Conservation (phyloP, 2,329 filamentous ascomycete species). For the Alternaria incomplexa region DNA sequence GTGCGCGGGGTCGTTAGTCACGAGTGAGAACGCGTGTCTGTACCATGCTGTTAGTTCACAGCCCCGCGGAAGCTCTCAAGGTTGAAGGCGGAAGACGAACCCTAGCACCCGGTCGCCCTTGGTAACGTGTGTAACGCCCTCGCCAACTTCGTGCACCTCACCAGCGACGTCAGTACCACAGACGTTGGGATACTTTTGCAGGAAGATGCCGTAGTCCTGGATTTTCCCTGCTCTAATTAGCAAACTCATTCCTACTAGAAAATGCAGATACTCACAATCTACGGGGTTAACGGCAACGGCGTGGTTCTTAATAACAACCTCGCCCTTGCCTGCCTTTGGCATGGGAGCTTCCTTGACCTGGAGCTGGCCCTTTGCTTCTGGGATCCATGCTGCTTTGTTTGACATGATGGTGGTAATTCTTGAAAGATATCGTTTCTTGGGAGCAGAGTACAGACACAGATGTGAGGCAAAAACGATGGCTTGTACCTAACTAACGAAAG, state of each 20-base stretch:
- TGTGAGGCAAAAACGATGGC: background rate
- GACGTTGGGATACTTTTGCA: slow-evolving; percentile 43
- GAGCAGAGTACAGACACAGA: background rate
- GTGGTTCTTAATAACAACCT: slow-evolving; percentile 44
- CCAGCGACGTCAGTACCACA: slow-evolving; percentile 55
- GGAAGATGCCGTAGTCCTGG: slow-evolving; percentile 43
- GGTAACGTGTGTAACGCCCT: slow-evolving; percentile 53
- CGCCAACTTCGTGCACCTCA: slow-evolving; percentile 55
- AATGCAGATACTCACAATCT: slow-evolving; percentile 27
- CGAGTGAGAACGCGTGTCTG: slow-evolving; percentile 37
- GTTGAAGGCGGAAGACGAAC: slow-evolving; percentile 15
- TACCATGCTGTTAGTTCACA: background rate
- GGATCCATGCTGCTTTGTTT: slow-evolving; percentile 44
- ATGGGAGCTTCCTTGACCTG: slow-evolving; percentile 38
- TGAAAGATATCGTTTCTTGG: background rate
- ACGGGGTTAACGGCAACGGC: slow-evolving; percentile 44
- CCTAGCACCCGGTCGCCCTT: slow-evolving; percentile 55
- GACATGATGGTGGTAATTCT: slow-evolving; percentile 23
- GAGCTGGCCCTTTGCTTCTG: slow-evolving; percentile 34
- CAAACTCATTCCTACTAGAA: background rate
- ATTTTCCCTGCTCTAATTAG: slow-evolving; percentile 35
- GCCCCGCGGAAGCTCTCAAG: background rate
- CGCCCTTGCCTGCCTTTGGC: slow-evolving; percentile 34
- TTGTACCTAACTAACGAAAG: background rate
- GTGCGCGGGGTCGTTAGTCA: slow-evolving; percentile 26